These are phyloP conservation scores for Cicer cuneatum DNA, from an alignment of 306 rosid genomes.

Conservation along the genomic window DNA sequence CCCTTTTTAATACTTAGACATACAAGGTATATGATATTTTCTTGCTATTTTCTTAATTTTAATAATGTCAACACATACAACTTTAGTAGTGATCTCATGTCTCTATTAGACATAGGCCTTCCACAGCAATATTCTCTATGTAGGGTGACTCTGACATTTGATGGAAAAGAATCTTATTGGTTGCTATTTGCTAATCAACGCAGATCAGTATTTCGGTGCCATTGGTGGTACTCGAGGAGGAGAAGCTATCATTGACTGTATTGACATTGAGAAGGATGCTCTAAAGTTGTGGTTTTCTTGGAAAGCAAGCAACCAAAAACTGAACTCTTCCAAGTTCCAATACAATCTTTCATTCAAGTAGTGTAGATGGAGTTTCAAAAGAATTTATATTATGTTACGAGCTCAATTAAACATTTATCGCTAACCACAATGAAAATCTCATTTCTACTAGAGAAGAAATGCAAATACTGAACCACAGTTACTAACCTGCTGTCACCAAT, in stretches of 20 bases:
- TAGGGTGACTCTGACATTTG: conserved; percentile 19
- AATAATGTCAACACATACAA: conserved; percentile 33
- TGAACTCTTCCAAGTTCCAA: background rate
- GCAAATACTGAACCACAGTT: no score
- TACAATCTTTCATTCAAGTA: background rate
- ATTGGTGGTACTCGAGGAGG: background rate
- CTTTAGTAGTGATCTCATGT: conserved; percentile 7
- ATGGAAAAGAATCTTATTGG: conserved; percentile 8
- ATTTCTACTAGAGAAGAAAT: no score
- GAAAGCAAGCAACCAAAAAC: background rate
- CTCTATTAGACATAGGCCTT: conserved; percentile 22
- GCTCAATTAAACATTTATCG: no score
- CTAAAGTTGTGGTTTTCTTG: background rate
- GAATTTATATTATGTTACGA: background rate
- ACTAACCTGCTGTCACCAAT: no score
- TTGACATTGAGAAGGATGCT: background rate
- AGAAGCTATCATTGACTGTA: background rate
- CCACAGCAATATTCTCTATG: conserved; percentile 6
- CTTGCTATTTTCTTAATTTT: conserved; percentile 25
- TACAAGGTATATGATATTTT: conserved; percentile 47
- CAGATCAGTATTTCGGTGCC: background rate
- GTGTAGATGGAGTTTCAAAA: background rate
- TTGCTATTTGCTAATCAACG: background rate
- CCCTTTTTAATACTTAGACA: conserved; percentile 38
- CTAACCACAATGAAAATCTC: no score